phyloP scores from a whole-genome alignment of 345 rosid genomes.

The Populus davidiana region DNA sequence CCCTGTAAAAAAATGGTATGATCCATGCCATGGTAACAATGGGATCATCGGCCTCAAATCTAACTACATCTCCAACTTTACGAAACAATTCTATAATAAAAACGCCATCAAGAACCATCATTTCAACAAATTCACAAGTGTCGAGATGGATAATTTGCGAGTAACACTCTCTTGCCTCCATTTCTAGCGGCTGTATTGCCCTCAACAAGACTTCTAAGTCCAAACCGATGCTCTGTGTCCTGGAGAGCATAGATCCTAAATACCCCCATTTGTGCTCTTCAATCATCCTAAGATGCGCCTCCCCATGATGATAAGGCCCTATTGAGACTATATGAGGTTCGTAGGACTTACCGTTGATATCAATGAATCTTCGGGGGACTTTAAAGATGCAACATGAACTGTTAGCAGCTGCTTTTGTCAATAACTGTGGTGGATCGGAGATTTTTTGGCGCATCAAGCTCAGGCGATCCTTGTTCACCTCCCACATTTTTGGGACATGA shows the following conservation, averaged over 20 bases:
- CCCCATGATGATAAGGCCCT: slow-evolving; percentile 67
- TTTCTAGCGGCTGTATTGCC: slow-evolving; percentile 38
- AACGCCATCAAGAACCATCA: slow-evolving; percentile 71
- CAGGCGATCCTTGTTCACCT: slow-evolving; percentile 33
- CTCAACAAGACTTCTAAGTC: slow-evolving; percentile 44
- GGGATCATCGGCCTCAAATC: slow-evolving; percentile 56
- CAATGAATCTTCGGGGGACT: slow-evolving; percentile 42
- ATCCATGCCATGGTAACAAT: slow-evolving; percentile 71
- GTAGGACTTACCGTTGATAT: slow-evolving; percentile 54
- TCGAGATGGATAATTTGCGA: slow-evolving; percentile 48
- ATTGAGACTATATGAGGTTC: slow-evolving; percentile 67
- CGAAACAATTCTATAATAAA: slow-evolving; percentile 63
- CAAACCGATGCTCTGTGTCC: slow-evolving; percentile 30
- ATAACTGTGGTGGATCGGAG: slow-evolving; percentile 39
- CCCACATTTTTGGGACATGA: slow-evolving; percentile 22
- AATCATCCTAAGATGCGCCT: slow-evolving; percentile 48
- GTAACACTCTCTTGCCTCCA: slow-evolving; percentile 58
- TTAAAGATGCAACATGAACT: slow-evolving; percentile 48
- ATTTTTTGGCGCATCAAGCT: slow-evolving; percentile 40
- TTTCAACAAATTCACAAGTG: slow-evolving; percentile 49
- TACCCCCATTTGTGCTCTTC: slow-evolving; percentile 85
- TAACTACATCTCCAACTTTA: slow-evolving; percentile 40
- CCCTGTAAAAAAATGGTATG: slow-evolving; percentile 62
- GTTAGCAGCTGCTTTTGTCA: slow-evolving; percentile 38
- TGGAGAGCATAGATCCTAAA: slow-evolving; percentile 40